Percentiles rank a stretch among this genome's conserved stretches.
Conservation (phyloP, 495 filamentous ascomycete species). For the Podospora pseudoanserina region DNA sequence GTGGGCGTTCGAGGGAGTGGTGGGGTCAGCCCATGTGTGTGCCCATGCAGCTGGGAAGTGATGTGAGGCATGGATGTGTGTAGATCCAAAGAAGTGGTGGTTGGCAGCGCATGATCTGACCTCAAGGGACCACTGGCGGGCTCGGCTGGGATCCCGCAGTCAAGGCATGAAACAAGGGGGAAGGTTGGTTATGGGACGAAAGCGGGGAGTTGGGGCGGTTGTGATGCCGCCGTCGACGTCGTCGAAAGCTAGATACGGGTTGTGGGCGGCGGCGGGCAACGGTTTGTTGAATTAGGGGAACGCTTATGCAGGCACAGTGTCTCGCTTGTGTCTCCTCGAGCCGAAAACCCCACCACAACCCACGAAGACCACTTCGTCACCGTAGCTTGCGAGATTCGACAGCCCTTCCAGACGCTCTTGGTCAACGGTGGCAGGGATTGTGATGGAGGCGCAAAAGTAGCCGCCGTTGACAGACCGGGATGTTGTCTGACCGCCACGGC, state of each 20-base stretch:
- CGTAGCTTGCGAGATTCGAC: not conserved
- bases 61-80: conserved; percentile 16
- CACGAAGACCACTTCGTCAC: conserved; percentile 10
- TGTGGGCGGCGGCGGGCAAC: conserved; percentile 5
- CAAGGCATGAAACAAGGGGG: not conserved
- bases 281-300: conserved; percentile 8
- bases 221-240: not conserved
- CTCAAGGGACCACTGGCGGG: not conserved
- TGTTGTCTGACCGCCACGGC: not conserved
- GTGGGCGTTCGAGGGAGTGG: conserved; percentile 13
- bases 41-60: conserved; percentile 6
- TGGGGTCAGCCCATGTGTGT: conserved; percentile 13
- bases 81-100: conserved; percentile 1
- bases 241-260: not conserved
- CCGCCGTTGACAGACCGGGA: not conserved
- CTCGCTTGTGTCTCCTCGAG: conserved; percentile 15
- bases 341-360: conserved; percentile 4
- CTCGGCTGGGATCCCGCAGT: not conserved
- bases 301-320: conserved; percentile 15
- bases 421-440: conserved; percentile 1
- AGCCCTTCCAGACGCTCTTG: conserved; percentile 5
- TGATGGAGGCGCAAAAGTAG: not conserved
- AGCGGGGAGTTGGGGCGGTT: conserved; percentile 12
- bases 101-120: conserved; percentile 7
- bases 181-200: not conserved